Percentiles rank a stretch among this genome's conserved stretches.
These are phyloP conservation scores for Aspergillus haitiensis DNA, from an alignment of 495 filamentous ascomycete species.

Conservation along the genomic window DNA sequence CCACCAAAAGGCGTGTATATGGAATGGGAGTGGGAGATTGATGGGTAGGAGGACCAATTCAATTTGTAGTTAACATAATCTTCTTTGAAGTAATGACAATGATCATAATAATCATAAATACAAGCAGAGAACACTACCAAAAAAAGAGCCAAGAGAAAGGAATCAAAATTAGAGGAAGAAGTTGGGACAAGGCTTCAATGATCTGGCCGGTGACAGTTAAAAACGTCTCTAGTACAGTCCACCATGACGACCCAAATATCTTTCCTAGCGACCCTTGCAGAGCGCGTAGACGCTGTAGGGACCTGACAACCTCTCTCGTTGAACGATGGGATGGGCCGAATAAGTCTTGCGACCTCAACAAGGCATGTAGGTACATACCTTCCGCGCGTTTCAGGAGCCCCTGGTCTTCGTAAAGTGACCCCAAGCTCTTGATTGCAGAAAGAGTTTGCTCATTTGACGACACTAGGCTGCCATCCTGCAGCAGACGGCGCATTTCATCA, in stretches of 20 bases:
- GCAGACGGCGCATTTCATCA: neutral
- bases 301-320: neutral
- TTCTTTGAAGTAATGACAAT: no score
- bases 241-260: neutral
- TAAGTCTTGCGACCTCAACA: neutral
- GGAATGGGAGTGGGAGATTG: no score
- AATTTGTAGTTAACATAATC: no score
- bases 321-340: neutral
- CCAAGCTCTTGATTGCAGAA: neutral
- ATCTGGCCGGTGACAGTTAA: no score
- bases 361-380: neutral
- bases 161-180: no score
- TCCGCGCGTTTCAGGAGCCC: neutral
- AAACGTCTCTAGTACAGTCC: neutral
- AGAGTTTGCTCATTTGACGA: neutral
- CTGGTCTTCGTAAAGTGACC: neutral
- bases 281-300: neutral
- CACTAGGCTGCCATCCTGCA: neutral
- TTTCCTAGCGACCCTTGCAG: neutral
- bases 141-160: no score
- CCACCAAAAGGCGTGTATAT: no score
- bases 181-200: no score
- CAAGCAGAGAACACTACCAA: no score
- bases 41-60: no score
- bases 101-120: no score